Evolutionary conservation across 192 early-diverging fungal species (phyloP).

Genomic region (Spizellomyces sp.): DNA sequence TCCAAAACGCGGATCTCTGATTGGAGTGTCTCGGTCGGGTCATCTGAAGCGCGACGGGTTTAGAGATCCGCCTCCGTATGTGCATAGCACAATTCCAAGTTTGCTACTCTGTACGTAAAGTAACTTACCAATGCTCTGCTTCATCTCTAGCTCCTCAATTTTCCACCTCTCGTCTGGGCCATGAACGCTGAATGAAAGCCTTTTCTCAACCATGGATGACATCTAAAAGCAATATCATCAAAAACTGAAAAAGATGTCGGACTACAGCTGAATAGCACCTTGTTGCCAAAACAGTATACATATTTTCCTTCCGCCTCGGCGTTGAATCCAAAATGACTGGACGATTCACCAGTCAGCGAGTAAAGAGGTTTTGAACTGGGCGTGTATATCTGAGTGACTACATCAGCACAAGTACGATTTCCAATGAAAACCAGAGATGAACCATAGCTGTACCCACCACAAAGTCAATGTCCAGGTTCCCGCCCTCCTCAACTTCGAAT

Average conservation of each 20-base stretch:
- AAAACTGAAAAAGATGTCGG: no score
- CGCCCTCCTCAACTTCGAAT: conserved; percentile 72
- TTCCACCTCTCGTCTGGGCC: conserved; percentile 28
- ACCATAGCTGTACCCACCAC: conserved; percentile 43
- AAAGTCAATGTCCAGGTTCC: conserved; percentile 70
- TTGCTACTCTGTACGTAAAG: neutral
- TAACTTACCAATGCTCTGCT: conserved; percentile 21
- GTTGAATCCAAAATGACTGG: conserved; percentile 34
- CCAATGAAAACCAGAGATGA: no score
- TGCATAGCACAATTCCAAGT: neutral
- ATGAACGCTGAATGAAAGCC: conserved; percentile 45
- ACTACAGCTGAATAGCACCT: conserved; percentile 24
- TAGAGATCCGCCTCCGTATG: no score
- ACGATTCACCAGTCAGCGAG: conserved; percentile 21
- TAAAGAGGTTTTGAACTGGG: conserved; percentile 32
- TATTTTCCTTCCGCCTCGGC: conserved; percentile 61
- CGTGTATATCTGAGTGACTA: conserved; percentile 27
- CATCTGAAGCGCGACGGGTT: conserved; percentile 19
- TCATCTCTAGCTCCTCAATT: conserved; percentile 25
- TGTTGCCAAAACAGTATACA: conserved; percentile 79
- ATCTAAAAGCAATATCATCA: conserved; percentile 20
- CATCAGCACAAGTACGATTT: neutral
- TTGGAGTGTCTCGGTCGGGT: conserved; percentile 52
- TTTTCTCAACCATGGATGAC: conserved; percentile 51
- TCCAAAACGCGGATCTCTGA: conserved; percentile 66